Evolutionary conservation across 2,329 filamentous ascomycete genomes (phyloP).

Genomic region (Colletotrichum navitas): DNA sequence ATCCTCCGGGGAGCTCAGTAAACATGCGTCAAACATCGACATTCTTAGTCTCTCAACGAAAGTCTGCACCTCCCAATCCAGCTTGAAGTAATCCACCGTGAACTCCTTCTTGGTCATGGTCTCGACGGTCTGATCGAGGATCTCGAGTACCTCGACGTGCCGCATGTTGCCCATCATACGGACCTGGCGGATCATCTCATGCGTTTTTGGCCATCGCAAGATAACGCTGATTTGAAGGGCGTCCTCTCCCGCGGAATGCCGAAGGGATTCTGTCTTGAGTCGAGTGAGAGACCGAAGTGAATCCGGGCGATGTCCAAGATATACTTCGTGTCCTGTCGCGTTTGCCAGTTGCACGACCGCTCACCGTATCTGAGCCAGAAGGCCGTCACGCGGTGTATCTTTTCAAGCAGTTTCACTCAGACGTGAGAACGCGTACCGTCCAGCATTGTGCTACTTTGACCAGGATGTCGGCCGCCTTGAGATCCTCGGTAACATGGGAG

Average conservation of each 20-base stretch:
- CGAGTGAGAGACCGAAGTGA: neutral
- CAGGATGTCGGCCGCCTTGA: neutral
- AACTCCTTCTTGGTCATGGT: conserved; percentile 13
- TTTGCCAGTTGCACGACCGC: no score
- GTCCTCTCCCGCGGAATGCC: neutral
- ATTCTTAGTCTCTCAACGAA: neutral
- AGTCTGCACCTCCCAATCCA: conserved; percentile 8
- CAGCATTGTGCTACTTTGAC: neutral
- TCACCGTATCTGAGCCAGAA: conserved; percentile 7
- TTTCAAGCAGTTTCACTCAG: no score
- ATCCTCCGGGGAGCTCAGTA: neutral
- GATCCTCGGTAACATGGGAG: neutral
- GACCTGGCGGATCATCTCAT: neutral
- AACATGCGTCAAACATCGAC: neutral
- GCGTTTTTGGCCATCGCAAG: neutral
- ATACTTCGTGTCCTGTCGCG: no score
- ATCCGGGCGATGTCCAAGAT: neutral
- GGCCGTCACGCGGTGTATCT: no score
- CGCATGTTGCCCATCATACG: conserved; percentile 15
- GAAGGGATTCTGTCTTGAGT: neutral
- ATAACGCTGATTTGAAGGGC: neutral
- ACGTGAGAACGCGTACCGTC: no score
- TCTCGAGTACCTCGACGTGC: conserved; percentile 2
- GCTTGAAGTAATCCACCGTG: conserved; percentile 17
- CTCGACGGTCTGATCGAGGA: conserved; percentile 8